Conservation (phyloP, 2,329 filamentous ascomycete genomes). For the Davidsoniella neocaledoniae region DNA sequence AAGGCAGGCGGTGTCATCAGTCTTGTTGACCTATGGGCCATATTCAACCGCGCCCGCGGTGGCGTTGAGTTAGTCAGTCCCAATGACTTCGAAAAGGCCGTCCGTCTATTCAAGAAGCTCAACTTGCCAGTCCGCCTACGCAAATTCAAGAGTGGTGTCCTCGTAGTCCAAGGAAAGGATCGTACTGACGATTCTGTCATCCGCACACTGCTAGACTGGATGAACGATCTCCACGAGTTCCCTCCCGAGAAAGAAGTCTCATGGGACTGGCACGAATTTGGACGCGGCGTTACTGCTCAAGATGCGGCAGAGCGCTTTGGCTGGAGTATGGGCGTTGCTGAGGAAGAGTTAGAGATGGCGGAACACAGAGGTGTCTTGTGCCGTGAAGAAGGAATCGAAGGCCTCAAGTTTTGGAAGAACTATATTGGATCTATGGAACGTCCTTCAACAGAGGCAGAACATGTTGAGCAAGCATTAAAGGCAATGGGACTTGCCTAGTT, state of each 20-base stretch:
- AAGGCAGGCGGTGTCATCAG: conserved; percentile 77
- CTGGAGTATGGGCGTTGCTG: conserved; percentile 93
- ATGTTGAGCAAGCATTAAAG: conserved; percentile 27
- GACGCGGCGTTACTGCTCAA: conserved; percentile 74
- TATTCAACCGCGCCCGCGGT: conserved; percentile 84
- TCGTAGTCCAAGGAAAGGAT: conserved; percentile 79
- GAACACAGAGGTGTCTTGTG: conserved; percentile 80
- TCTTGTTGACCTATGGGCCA: conserved; percentile 79
- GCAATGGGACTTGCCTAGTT: conserved; percentile 24
- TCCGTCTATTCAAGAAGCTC: conserved; percentile 72
- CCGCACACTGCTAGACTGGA: conserved; percentile 57
- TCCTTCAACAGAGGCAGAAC: conserved; percentile 23
- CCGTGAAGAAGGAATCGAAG: conserved; percentile 81
- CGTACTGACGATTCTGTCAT: conserved; percentile 85
- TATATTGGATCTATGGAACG: conserved; percentile 30
- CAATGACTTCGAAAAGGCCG: conserved; percentile 78
- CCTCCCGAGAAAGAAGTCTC: conserved; percentile 45
- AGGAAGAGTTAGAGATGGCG: conserved; percentile 92
- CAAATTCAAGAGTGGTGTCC: conserved; percentile 81
- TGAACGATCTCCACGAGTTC: conserved; percentile 52
- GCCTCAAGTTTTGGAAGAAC: conserved; percentile 88
- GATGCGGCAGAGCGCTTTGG: conserved; percentile 81
- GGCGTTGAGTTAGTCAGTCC: conserved; percentile 91
- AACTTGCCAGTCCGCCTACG: conserved; percentile 73
- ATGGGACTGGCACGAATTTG: conserved; percentile 67